Evolutionary conservation across 2,329 filamentous ascomycete species (phyloP), one percentile per base, ranked within the genome.

Genomic region (Trichoderma endophyticum): DNA sequence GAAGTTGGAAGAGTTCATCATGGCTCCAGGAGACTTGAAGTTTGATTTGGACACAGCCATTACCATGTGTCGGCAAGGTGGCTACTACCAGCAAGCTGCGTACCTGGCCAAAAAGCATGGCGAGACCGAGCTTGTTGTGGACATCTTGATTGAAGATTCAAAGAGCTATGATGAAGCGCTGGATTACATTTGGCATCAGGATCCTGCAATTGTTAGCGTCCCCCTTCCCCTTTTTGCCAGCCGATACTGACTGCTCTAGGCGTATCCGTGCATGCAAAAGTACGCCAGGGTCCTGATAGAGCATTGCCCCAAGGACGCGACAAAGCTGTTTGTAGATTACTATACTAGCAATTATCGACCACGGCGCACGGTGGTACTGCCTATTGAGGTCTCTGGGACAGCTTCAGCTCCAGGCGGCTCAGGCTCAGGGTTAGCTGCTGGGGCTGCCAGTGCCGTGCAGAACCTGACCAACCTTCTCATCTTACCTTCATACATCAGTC

Each of bases 41-140:
- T 99, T 99, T 78, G 96, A 99, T 80, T 86, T 98, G 3, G 96
- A 99, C 76, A 99, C 96, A 1, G 96, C 96, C 15, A 99, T 99
- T 74, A 90, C 92, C 2, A 98, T 99, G 94, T 99, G 96, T 79
- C 90, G 97, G 32, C 96, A 99, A 83, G 96, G 95, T 12, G 95
- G 96, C 1, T 99, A 99, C 81, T 97, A 92, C 77, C 95, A 98
- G 73, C 97, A 99, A 84, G 96, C 96, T 15, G 96, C 95, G 4
- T 99, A 97, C 77, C 87, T 99, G 48, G 96, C 97, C 7, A 93
- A 94, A 72, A 95, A 98, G 80, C 95, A 99, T 78, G 92, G 93
- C 6, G 96, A 99, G 80, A 93, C 94, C 74, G 94, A 97, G 72
- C 85, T 98, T 73, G 96, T 99, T 1, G 93, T 98, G 4, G 95